These are phyloP conservation scores for Periconia macrospinosa DNA, from an alignment of 2,329 filamentous ascomycete genomes.

Conservation along the genomic window DNA sequence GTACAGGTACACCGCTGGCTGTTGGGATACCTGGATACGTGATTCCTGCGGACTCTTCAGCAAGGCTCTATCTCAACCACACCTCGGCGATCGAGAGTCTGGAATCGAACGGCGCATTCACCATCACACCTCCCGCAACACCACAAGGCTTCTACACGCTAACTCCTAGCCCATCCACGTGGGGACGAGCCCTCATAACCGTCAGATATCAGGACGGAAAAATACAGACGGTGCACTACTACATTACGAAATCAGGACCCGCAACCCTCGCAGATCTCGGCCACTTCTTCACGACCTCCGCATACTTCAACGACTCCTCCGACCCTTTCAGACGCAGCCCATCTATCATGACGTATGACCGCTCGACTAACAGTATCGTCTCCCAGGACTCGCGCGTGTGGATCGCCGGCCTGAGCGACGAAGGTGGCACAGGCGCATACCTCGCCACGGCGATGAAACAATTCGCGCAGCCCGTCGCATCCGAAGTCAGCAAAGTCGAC, in stretches of 20 bases:
- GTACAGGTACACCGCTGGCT: conserved; percentile 52
- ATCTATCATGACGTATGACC: conserved; percentile 61
- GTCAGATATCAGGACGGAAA: conserved; percentile 53
- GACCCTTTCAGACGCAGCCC: conserved; percentile 59
- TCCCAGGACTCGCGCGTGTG: conserved; percentile 56
- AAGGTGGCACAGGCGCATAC: conserved; percentile 60
- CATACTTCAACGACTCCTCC: conserved; percentile 54
- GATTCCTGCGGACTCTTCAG: conserved; percentile 52
- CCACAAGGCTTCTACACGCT: conserved; percentile 44
- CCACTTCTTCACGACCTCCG: conserved; percentile 56
- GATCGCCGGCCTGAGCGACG: conserved; percentile 63
- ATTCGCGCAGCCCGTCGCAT: conserved; percentile 51
- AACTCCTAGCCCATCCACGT: conserved; percentile 47
- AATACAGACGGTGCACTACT: conserved; percentile 60
- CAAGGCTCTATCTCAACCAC: conserved; percentile 51
- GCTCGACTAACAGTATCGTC: conserved; percentile 34
- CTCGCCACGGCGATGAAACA: conserved; percentile 61
- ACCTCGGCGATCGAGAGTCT: conserved; percentile 47
- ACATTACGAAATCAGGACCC: conserved; percentile 53
- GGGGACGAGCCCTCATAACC: conserved; percentile 54
- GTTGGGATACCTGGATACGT: conserved; percentile 60
- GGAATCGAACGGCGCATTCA: conserved; percentile 39
- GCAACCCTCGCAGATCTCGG: conserved; percentile 53
- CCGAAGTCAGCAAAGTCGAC: conserved; percentile 58
- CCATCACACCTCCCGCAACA: conserved; percentile 21